A percentile compares a stretch with the other conserved stretches of the same genome.
These are phyloP conservation scores for Schizochytrium sp. DNA, from an alignment of 108 stramenopile genomes.

Conservation along the genomic window DNA sequence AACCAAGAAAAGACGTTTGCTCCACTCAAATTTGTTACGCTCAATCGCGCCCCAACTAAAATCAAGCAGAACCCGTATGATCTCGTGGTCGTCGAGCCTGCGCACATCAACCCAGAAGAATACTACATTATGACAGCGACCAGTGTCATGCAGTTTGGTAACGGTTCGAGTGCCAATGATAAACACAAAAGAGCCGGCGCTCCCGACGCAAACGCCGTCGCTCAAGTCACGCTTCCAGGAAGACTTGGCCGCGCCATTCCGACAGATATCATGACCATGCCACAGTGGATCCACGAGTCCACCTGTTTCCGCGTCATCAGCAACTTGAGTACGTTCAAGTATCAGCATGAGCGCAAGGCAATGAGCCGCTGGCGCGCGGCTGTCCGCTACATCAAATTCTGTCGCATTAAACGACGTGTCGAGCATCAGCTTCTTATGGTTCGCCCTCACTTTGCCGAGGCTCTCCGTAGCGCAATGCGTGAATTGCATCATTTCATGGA, in stretches of 20 bases:
- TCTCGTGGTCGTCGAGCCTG: not conserved
- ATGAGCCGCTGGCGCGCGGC: not conserved
- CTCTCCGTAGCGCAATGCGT: not conserved
- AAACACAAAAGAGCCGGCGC: not conserved
- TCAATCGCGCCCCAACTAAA: not conserved
- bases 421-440: not conserved
- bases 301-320: not conserved
- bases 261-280: not conserved
- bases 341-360: not conserved
- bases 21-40: not conserved
- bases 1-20: not conserved
- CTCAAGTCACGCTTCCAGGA: not conserved
- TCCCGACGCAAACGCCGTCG: not conserved
- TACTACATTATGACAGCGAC: conserved; percentile 8
- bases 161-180: not conserved
- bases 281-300: not conserved
- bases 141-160: not conserved
- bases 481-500: not conserved
- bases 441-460: not conserved
- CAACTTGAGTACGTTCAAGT: not conserved
- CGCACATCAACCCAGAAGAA: not conserved
- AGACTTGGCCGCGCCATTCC: not conserved
- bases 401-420: not conserved
- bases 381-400: conserved; percentile 16
- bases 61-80: not conserved